These are phyloP conservation scores for Rosa chinensis DNA, from an alignment of 306 rosid species.

Conservation along the genomic window DNA sequence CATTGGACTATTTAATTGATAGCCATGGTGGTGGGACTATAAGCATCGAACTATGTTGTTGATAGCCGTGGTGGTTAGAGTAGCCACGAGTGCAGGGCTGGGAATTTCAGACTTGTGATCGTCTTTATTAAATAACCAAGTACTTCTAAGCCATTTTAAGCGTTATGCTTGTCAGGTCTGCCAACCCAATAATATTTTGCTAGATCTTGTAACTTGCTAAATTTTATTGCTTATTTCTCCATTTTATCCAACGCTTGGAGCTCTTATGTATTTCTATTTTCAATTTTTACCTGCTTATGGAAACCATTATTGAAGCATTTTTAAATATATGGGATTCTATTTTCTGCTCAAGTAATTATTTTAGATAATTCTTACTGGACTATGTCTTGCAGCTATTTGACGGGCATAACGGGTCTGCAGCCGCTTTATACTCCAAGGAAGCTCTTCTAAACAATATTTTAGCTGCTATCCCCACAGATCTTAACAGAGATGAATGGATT, in stretches of 20 bases:
- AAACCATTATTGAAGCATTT: conserved; percentile 6
- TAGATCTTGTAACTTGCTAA: neutral
- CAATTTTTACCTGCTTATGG: neutral
- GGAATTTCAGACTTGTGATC: neutral
- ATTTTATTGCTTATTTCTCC: neutral
- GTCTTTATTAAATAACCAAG: neutral
- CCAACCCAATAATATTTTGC: neutral
- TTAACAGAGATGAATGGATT: conserved; percentile 92
- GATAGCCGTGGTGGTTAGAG: conserved; percentile 5
- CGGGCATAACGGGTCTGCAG: conserved; percentile 99
- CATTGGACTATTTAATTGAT: neutral
- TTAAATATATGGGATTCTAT: conserved; percentile 6
- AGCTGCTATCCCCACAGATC: conserved; percentile 81
- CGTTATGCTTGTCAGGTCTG: neutral
- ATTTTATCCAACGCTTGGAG: neutral
- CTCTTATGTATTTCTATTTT: conserved; percentile 1
- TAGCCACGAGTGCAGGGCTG: neutral
- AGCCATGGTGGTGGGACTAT: neutral
- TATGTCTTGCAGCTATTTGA: conserved; percentile 79
- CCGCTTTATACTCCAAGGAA: conserved; percentile 94
- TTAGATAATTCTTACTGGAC: conserved; percentile 27
- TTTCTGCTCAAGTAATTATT: conserved; percentile 1
- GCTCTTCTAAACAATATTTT: conserved; percentile 79
- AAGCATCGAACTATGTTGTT: neutral
- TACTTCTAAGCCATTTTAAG: neutral